A percentile compares a stretch with the other conserved stretches of the same genome.
Conservation (phyloP, 768 basidiomycete species). For the Lentinula raphanica region DNA sequence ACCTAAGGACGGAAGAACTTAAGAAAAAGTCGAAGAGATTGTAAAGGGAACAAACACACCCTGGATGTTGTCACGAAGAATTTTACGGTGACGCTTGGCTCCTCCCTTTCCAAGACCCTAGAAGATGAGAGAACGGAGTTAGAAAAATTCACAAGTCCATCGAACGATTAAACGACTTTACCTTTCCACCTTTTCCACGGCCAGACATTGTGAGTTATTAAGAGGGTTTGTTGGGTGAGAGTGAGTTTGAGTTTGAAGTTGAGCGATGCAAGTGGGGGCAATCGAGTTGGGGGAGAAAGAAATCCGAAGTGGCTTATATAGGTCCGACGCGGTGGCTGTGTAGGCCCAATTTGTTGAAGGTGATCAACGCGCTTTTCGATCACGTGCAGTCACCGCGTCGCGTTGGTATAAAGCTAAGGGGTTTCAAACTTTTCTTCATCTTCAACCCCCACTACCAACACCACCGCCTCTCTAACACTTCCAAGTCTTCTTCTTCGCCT, state of each 20-base stretch:
- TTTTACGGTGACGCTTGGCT: slow-evolving; percentile 80
- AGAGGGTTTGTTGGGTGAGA: neutral
- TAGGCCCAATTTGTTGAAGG: slow-evolving; percentile 15
- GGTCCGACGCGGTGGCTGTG: slow-evolving; percentile 24
- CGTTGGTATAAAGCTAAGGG: slow-evolving; percentile 21
- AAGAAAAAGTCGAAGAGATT: neutral
- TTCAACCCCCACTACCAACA: slow-evolving; percentile 7
- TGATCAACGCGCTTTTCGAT: slow-evolving; percentile 9
- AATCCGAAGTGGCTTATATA: slow-evolving; percentile 13
- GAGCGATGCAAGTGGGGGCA: neutral
- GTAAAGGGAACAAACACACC: slow-evolving; percentile 26
- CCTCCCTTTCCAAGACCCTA: slow-evolving; percentile 83
- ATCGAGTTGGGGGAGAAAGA: slow-evolving; percentile 13
- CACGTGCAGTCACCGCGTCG: slow-evolving; percentile 20
- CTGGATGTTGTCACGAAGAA: slow-evolving; percentile 71
- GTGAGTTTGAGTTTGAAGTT: neutral
- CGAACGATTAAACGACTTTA: slow-evolving; percentile 9
- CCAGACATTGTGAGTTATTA: slow-evolving; percentile 55
- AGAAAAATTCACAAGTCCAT: neutral
- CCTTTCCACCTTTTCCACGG: slow-evolving; percentile 83
- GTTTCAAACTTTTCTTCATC: neutral
- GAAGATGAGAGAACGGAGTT: neutral
- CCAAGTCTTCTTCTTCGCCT: too few species aligned
- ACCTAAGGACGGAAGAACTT: slow-evolving; percentile 32
- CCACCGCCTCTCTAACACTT: too few species aligned